Evolutionary conservation across 345 rosid genomes (phyloP).

Genomic region (Jatropha curcas): DNA sequence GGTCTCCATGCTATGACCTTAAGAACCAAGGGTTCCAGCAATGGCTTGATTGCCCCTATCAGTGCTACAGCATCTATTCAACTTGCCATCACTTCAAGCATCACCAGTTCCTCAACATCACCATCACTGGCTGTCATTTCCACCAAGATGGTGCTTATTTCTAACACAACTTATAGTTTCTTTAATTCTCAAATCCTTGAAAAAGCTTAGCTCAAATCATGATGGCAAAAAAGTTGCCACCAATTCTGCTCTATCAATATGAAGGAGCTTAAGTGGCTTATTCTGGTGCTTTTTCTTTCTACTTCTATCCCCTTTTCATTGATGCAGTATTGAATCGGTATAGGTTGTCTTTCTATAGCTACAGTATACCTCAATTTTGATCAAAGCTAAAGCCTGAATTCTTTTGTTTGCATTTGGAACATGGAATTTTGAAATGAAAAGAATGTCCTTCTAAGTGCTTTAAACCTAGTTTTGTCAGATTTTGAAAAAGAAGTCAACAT

Average conservation of each 20-base stretch:
- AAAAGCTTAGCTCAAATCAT: neutral
- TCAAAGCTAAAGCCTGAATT: constrained; percentile 1
- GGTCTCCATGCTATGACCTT: neutral
- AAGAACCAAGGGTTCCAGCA: neutral
- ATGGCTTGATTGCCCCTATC: neutral
- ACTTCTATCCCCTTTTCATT: neutral
- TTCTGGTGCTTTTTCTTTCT: neutral
- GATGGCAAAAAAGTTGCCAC: neutral
- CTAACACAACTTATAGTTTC: neutral
- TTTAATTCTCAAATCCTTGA: neutral
- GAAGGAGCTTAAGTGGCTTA: neutral
- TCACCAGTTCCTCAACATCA: neutral
- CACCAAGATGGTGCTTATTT: neutral
- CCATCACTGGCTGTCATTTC: neutral
- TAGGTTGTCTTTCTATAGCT: neutral
- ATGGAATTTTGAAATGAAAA: neutral
- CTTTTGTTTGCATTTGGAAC: neutral
- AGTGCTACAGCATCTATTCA: neutral
- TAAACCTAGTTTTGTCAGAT: constrained; percentile 6
- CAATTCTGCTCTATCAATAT: neutral
- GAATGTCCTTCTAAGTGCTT: neutral
- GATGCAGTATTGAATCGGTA: neutral
- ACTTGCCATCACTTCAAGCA: neutral
- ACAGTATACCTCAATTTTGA: neutral
- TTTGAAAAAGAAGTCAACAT: neutral